Evolutionary conservation across 768 basidiomycete species (phyloP).

Genomic region (Arthromyces matolae): DNA sequence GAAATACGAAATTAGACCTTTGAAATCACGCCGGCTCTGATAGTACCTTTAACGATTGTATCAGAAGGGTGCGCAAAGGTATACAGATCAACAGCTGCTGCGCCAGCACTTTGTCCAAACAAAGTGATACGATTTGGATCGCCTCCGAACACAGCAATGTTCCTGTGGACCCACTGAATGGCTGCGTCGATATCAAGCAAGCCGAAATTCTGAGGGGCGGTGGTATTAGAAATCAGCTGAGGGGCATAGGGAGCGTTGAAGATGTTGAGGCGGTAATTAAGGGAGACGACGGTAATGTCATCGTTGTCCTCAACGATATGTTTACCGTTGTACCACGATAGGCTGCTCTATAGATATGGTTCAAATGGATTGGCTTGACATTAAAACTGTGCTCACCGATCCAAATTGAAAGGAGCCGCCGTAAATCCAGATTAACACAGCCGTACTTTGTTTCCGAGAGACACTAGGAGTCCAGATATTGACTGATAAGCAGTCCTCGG

Average conservation of each 20-base stretch:
- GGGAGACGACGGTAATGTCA: slow-evolving; percentile 23
- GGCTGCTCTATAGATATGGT: slow-evolving; percentile 30
- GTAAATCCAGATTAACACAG: slow-evolving; percentile 35
- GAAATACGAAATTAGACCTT: neutral
- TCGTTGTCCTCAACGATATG: slow-evolving; percentile 31
- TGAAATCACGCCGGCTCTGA: slow-evolving; percentile 10
- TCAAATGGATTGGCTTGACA: no score
- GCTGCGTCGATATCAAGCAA: slow-evolving; percentile 34
- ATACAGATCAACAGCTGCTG: slow-evolving; percentile 26
- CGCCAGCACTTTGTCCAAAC: slow-evolving; percentile 35
- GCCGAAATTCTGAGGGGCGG: slow-evolving; percentile 32
- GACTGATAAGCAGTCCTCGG: slow-evolving; percentile 33
- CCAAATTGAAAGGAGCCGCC: slow-evolving; percentile 35
- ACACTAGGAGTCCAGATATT: slow-evolving; percentile 36
- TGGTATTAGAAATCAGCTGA: slow-evolving; percentile 21
- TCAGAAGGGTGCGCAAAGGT: slow-evolving; percentile 19
- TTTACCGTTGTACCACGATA: slow-evolving; percentile 24
- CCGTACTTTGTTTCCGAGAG: slow-evolving; percentile 27
- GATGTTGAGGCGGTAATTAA: slow-evolving; percentile 30
- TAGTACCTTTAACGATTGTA: slow-evolving; percentile 18
- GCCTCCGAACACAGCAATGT: slow-evolving; percentile 41
- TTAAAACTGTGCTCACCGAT: slow-evolving; percentile 31
- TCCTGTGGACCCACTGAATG: slow-evolving; percentile 41
- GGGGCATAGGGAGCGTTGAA: slow-evolving; percentile 36
- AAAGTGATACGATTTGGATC: slow-evolving; percentile 34